phyloP scores from a whole-genome alignment of 345 rosid genomes.

The Heritiera fomes region DNA sequence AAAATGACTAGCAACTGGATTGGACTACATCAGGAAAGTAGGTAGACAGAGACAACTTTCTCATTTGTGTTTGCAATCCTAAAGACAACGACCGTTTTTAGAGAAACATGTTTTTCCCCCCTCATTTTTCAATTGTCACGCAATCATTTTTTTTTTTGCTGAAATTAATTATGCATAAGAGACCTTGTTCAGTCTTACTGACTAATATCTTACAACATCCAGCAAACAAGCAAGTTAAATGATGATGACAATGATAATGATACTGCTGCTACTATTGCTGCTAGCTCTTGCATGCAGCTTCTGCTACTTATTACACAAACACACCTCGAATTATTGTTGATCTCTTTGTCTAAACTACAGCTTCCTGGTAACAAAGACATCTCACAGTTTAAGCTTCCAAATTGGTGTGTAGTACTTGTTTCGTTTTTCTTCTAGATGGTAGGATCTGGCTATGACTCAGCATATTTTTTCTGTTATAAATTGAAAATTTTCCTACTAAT shows the following conservation, averaged over 20 bases:
- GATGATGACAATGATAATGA: background rate
- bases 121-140: background rate
- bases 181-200: background rate
- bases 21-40: constrained; percentile 7
- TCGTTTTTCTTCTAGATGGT: too few relatives aligned
- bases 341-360: too few relatives aligned
- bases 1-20: background rate
- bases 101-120: constrained; percentile 7
- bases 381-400: too few relatives aligned
- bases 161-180: background rate
- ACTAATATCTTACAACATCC: background rate
- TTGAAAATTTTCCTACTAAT: too few relatives aligned
- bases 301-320: background rate
- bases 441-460: too few relatives aligned
- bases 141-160: background rate
- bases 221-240: background rate
- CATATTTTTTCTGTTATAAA: too few relatives aligned
- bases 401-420: too few relatives aligned
- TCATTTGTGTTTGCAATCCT: constrained; percentile 10
- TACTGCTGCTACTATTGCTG: background rate
- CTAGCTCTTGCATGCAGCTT: background rate
- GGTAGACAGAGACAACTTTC: background rate
- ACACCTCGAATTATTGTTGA: too few relatives aligned
- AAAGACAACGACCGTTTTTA: background rate
- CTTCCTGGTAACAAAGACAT: too few relatives aligned